Conservation (phyloP, 805 yeast genomes). For the Candida boidinii region DNA sequence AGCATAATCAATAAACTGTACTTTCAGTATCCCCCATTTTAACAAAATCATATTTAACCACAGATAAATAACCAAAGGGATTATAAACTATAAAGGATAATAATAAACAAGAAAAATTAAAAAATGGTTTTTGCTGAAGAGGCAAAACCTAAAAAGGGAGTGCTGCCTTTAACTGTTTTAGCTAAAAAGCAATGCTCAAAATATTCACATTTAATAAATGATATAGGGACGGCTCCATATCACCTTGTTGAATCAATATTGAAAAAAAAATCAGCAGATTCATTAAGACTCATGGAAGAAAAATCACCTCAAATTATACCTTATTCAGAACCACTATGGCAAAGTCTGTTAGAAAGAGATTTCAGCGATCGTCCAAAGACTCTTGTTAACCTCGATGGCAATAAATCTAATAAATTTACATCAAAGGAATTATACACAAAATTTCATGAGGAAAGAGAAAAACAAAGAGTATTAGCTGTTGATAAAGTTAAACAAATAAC, state of each 20-base stretch:
- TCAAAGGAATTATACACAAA: constrained; percentile 29
- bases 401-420: constrained; percentile 21
- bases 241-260: constrained; percentile 41
- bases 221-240: constrained; percentile 28
- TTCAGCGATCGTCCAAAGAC: constrained; percentile 35
- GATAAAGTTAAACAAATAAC: constrained; percentile 35
- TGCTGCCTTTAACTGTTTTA: constrained; percentile 16
- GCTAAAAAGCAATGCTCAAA: constrained; percentile 22
- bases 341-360: constrained; percentile 33
- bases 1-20: too few species aligned
- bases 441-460: constrained; percentile 32
- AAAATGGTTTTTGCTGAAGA: too few species aligned
- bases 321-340: constrained; percentile 39
- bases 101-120: too few species aligned
- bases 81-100: too few species aligned
- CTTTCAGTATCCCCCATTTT: too few species aligned
- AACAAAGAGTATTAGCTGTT: constrained; percentile 34
- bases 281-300: constrained; percentile 31
- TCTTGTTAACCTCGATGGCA: constrained; percentile 4
- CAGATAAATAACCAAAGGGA: too few species aligned
- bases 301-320: constrained; percentile 33
- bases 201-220: constrained; percentile 22
- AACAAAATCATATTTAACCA: too few species aligned
- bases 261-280: constrained; percentile 33
- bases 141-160: constrained; percentile 9